Evolutionary conservation across 2,329 filamentous ascomycete genomes (phyloP), one percentile per base, ranked within the genome.

Genomic region (Xylariaceae sp.): DNA sequence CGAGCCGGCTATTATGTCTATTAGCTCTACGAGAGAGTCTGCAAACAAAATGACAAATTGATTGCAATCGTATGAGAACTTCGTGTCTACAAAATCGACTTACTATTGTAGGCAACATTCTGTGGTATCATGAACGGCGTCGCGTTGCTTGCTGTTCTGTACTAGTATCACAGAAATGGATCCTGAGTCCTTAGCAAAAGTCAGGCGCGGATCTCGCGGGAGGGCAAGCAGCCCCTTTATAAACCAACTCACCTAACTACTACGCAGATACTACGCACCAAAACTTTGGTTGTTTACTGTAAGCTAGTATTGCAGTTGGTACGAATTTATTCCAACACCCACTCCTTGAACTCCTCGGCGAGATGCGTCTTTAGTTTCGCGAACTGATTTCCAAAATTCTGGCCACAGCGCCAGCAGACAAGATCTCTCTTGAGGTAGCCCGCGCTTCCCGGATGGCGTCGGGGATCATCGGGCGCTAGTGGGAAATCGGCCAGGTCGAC

Each of bases 391-490:
- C 82, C 83, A 74, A 94, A 97, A 55, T 84, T 82, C 72, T 73
- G 75, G 1, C 85, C 85, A 75, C 94, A 97, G 55, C 90, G 81
- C 93, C 94, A 97, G 73, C 94, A 97, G 63, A 76, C 75, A 73
- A 96, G 80, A 60, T 91, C 86, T 61, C 75, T 73, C 41, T 80
- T 76, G 63, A 92, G 74, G 73, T 88, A 92, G 15, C 80, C 79
- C 57, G 80, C 76, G 59, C 73, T 74, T 0, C 76, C 78, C 0
- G 84, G 81, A 58, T 84, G 71, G 64, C 87, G 79, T 60, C 90
- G 77, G 51, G 75, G 73, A 71, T 95, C 90, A 57, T 87, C 82
- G 30, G 77, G 63, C 0, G 80, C 78, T 35, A 97, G 75, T 3
- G 94, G 93, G 53, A 97, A 93, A 61, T 92, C 89, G 18, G 85